These are phyloP conservation scores for Pistacia atlantica DNA, from an alignment of 345 rosid genomes.

Conservation along the genomic window DNA sequence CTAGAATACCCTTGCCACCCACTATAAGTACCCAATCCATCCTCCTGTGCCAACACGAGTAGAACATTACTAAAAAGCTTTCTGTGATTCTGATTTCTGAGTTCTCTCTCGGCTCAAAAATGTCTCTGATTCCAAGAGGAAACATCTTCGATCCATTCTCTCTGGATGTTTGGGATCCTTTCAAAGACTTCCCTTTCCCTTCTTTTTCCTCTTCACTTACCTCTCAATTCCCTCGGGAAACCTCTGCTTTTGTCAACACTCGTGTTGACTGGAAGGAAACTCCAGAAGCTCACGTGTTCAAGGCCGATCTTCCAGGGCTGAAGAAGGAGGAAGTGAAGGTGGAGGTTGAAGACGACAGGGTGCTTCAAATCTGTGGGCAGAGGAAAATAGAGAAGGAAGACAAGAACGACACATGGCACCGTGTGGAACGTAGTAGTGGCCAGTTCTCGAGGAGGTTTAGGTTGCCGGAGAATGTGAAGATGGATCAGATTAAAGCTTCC, in stretches of 20 bases:
- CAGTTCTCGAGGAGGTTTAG: constrained; percentile 22
- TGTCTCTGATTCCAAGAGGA: constrained; percentile 29
- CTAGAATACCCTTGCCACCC: too few species aligned
- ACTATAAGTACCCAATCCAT: too few species aligned
- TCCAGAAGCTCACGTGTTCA: constrained; percentile 24
- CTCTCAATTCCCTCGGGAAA: background rate
- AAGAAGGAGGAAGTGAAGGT: constrained; percentile 27
- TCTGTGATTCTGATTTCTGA: too few species aligned
- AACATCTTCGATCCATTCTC: constrained; percentile 25
- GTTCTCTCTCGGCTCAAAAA: background rate
- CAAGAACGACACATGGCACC: constrained; percentile 25
- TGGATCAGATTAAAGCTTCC: constrained; percentile 21
- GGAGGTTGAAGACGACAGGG: constrained; percentile 23
- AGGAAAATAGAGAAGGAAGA: constrained; percentile 21
- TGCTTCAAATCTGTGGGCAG: constrained; percentile 23
- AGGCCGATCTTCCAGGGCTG: constrained; percentile 24
- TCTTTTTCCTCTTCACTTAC: background rate
- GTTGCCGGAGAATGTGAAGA: constrained; percentile 23
- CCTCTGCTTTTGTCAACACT: constrained; percentile 17
- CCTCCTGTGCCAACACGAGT: too few species aligned
- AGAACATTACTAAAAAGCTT: too few species aligned
- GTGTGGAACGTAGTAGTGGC: constrained; percentile 21
- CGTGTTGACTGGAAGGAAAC: constrained; percentile 26
- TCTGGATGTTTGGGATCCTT: constrained; percentile 26
- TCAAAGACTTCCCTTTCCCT: constrained; percentile 13